These are phyloP conservation scores for Curvularia spicifera DNA, from an alignment of 2,329 filamentous ascomycete genomes.

Conservation along the genomic window DNA sequence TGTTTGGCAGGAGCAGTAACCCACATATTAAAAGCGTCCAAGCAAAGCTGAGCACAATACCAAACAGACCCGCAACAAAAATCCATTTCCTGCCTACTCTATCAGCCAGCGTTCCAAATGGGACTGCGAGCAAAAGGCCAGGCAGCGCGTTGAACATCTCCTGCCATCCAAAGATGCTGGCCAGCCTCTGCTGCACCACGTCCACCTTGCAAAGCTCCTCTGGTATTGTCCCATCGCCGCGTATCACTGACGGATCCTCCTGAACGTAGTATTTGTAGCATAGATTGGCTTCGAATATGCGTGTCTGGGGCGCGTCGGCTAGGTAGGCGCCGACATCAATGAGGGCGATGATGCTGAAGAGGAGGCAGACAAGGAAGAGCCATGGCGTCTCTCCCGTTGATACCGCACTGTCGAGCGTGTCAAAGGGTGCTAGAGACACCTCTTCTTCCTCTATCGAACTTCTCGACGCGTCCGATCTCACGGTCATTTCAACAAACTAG, in stretches of 20 bases:
- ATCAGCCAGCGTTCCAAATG: slow-evolving; percentile 59
- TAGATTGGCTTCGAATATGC: slow-evolving; percentile 58
- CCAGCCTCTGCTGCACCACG: slow-evolving; percentile 57
- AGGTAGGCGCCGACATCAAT: slow-evolving; percentile 57
- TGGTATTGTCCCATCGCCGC: slow-evolving; percentile 50
- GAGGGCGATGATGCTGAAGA: slow-evolving; percentile 53
- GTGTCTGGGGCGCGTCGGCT: slow-evolving; percentile 54
- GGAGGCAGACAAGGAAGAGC: slow-evolving; percentile 42
- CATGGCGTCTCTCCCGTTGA: slow-evolving; percentile 38
- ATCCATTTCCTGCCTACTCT: slow-evolving; percentile 56
- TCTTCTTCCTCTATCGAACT: slow-evolving; percentile 26
- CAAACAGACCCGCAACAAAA: slow-evolving; percentile 52
- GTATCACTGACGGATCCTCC: slow-evolving; percentile 54
- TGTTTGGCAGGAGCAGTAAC: slow-evolving; percentile 6
- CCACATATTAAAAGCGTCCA: slow-evolving; percentile 46
- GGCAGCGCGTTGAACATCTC: slow-evolving; percentile 56
- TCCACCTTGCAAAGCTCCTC: slow-evolving; percentile 60
- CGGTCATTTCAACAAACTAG: slow-evolving; percentile 16
- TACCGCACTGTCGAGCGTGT: slow-evolving; percentile 1
- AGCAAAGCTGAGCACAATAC: slow-evolving; percentile 45
- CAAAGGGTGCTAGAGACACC: slow-evolving; percentile 25
- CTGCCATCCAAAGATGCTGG: slow-evolving; percentile 58
- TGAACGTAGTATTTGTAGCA: slow-evolving; percentile 55
- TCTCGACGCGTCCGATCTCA: slow-evolving; percentile 12
- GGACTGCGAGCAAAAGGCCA: slow-evolving; percentile 56